phyloP scores from a whole-genome alignment of 2,329 filamentous ascomycete genomes.

The Cladosporium sp. region DNA sequence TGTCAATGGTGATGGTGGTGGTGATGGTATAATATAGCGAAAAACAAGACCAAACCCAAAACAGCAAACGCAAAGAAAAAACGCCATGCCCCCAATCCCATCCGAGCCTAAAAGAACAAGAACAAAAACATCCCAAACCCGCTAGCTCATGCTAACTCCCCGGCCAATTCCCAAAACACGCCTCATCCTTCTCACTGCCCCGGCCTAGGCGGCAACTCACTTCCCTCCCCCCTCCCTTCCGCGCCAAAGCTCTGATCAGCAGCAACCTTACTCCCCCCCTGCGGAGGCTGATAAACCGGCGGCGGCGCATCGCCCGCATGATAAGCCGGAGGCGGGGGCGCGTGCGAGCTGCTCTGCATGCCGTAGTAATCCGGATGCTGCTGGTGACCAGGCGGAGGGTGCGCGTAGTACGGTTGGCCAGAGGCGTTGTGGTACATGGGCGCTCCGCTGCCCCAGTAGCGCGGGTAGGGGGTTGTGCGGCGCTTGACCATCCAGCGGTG shows the following conservation, averaged over 20 bases:
- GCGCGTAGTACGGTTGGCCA: constrained; percentile 18
- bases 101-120: too few species aligned
- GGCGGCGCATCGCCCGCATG: constrained; percentile 27
- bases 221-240: constrained; percentile 15
- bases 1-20: too few species aligned
- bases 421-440: constrained; percentile 19
- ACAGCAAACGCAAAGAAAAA: neutral
- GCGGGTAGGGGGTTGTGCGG: constrained; percentile 11
- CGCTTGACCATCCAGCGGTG: constrained; percentile 49
- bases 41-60: neutral
- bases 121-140: too few species aligned
- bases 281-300: constrained; percentile 32
- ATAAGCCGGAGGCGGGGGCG: constrained; percentile 32
- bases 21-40: neutral
- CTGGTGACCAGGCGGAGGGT: constrained; percentile 6
- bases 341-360: constrained; percentile 22
- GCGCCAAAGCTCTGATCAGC: constrained; percentile 29
- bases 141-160: neutral
- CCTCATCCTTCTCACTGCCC: too few species aligned
- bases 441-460: constrained; percentile 18
- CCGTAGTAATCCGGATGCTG: constrained; percentile 17
- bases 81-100: neutral
- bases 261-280: constrained; percentile 30
- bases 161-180: too few species aligned
- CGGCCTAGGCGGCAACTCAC: constrained; percentile 15